Percentiles rank a stretch among this genome's conserved stretches.
These are phyloP conservation scores for Exophiala dermatitidis DNA, from an alignment of 2,329 filamentous ascomycete genomes.

Conservation along the genomic window DNA sequence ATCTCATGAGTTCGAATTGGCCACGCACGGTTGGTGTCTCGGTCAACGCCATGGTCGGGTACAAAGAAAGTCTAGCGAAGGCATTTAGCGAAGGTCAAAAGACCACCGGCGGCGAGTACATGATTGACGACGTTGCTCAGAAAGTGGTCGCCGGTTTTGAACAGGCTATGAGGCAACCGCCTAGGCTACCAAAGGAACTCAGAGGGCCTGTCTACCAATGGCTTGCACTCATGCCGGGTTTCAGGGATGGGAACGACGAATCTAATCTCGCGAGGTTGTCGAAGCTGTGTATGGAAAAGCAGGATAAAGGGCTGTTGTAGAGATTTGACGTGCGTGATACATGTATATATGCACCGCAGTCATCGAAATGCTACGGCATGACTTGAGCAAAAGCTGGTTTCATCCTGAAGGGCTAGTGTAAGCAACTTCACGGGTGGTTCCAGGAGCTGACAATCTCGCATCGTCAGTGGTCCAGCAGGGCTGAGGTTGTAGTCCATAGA, in stretches of 20 bases:
- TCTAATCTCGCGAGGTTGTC: slow-evolving; percentile 11
- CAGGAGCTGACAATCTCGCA: too few relatives aligned
- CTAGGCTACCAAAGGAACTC: slow-evolving; percentile 22
- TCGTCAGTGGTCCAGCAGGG: too few relatives aligned
- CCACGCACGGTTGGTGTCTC: slow-evolving; percentile 21
- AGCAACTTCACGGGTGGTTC: too few relatives aligned
- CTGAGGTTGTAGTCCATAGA: too few relatives aligned
- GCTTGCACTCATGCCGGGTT: slow-evolving; percentile 27
- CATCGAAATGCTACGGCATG: too few relatives aligned
- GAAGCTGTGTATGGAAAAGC: slow-evolving; percentile 22
- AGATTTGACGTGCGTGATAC: background rate
- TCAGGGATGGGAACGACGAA: slow-evolving; percentile 16
- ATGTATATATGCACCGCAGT: too few relatives aligned
- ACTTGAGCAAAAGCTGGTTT: too few relatives aligned
- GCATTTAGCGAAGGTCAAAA: slow-evolving; percentile 1
- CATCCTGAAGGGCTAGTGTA: too few relatives aligned
- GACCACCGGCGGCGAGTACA: slow-evolving; percentile 8
- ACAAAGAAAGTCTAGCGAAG: slow-evolving; percentile 20
- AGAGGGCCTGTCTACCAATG: slow-evolving; percentile 25
- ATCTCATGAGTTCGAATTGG: slow-evolving; percentile 27
- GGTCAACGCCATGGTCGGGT: slow-evolving; percentile 24
- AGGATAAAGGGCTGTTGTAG: slow-evolving; percentile 20
- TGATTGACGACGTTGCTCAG: slow-evolving; percentile 21
- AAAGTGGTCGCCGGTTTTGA: slow-evolving; percentile 24
- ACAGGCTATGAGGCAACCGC: slow-evolving; percentile 18